phyloP scores from a whole-genome alignment of 2,329 filamentous ascomycete genomes.

The Venturia carpophila region DNA sequence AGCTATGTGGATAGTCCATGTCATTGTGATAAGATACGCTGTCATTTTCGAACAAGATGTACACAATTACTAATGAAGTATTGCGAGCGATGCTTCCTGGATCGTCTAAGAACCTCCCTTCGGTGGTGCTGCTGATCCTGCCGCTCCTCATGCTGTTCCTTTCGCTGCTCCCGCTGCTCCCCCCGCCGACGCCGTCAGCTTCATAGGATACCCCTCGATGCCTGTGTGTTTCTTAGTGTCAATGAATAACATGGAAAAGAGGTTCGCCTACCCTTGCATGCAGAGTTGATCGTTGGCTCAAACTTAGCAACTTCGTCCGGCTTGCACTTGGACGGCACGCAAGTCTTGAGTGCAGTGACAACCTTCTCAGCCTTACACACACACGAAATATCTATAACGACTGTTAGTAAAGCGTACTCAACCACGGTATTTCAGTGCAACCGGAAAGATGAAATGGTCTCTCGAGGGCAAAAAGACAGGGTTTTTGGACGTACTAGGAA shows the following conservation, averaged over 20 bases:
- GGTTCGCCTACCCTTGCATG: not conserved
- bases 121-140: too few relatives aligned
- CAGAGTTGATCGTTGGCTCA: conserved; percentile 1
- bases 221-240: not conserved
- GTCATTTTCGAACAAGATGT: too few relatives aligned
- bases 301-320: not conserved
- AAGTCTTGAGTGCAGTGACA: not conserved
- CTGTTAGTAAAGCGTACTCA: not conserved
- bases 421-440: not conserved
- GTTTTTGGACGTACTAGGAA: not conserved
- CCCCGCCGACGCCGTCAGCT: not conserved
- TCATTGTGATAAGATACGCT: too few relatives aligned
- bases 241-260: not conserved
- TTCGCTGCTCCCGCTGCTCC: not conserved
- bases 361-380: conserved; percentile 5
- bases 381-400: not conserved
- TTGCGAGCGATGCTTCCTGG: too few relatives aligned
- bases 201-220: conserved; percentile 1
- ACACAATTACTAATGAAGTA: too few relatives aligned
- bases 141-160: not conserved
- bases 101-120: too few relatives aligned
- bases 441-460: not conserved
- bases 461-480: not conserved
- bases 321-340: conserved; percentile 3
- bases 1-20: too few relatives aligned